Percentiles rank a stretch among this genome's conserved stretches.
These are phyloP conservation scores for Tothia fuscella DNA, from an alignment of 2,329 filamentous ascomycete species.

Conservation along the genomic window DNA sequence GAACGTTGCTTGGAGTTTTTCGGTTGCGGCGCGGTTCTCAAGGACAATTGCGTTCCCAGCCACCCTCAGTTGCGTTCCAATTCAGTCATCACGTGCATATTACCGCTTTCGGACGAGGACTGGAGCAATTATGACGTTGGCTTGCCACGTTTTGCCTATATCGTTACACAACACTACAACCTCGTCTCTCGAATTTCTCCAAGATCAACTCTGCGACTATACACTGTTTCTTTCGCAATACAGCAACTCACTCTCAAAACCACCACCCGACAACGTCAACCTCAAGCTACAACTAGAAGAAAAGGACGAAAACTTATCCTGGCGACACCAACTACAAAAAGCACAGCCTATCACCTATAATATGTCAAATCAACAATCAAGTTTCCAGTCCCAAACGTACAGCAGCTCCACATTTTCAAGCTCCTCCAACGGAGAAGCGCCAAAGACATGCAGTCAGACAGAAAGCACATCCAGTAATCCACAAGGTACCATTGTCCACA, in stretches of 20 bases:
- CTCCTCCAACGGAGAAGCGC: background rate
- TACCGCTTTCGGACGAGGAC: no score
- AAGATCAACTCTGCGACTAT: constrained; percentile 1
- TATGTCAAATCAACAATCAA: constrained; percentile 2
- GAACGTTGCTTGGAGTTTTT: no score
- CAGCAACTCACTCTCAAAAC: background rate
- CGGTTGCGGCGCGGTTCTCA: no score
- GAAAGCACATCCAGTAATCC: background rate
- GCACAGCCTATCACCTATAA: no score
- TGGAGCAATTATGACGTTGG: no score
- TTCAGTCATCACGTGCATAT: no score
- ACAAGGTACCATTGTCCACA: constrained; percentile 6
- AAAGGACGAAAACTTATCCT: background rate
- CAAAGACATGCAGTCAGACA: constrained; percentile 4
- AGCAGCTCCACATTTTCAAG: constrained; percentile 8
- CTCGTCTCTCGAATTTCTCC: no score
- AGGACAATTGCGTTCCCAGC: no score
- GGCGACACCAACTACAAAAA: no score
- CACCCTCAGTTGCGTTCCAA: no score
- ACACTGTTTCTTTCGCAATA: constrained; percentile 2
- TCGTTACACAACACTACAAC: no score
- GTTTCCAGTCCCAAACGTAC: constrained; percentile 1
- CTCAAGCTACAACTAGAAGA: constrained; percentile 4
- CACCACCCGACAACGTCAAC: background rate
- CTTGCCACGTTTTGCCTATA: no score